phyloP scores from a whole-genome alignment of 306 rosid genomes.

The Cucumis cinereus region DNA sequence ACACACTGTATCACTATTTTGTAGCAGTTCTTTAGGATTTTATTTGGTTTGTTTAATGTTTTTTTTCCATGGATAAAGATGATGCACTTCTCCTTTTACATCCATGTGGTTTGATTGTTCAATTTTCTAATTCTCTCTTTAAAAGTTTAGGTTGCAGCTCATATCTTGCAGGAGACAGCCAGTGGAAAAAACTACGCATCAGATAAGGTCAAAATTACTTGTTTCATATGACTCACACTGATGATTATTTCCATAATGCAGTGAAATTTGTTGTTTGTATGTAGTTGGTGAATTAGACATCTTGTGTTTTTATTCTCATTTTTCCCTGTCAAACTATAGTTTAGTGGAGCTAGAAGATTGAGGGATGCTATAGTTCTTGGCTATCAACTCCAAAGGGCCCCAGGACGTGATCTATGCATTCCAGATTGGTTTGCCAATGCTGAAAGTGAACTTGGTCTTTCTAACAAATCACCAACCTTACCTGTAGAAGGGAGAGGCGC shows the following conservation, averaged over 20 bases:
- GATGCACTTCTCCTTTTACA: background rate
- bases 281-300: background rate
- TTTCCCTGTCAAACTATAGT: constrained; percentile 30
- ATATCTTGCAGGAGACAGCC: constrained; percentile 90
- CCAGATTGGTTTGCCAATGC: constrained; percentile 96
- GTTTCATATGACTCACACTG: background rate
- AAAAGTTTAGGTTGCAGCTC: constrained; percentile 74
- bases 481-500: constrained; percentile 23
- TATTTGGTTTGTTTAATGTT: background rate
- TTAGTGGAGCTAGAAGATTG: constrained; percentile 91
- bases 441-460: constrained; percentile 54
- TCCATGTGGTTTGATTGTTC: background rate
- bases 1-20: background rate
- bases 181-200: constrained; percentile 81
- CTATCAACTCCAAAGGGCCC: constrained; percentile 89
- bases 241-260: background rate
- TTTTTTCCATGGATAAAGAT: background rate
- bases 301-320: background rate
- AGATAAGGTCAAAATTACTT: constrained; percentile 51
- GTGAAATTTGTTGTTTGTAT: background rate
- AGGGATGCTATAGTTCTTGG: constrained; percentile 98
- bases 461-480: constrained; percentile 31
- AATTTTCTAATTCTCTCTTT: constrained; percentile 5
- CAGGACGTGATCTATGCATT: constrained; percentile 73
- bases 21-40: background rate